Base-by-base conservation (phyloP, 352 stramenopile species). In the Blastocystis sp. region DNA sequence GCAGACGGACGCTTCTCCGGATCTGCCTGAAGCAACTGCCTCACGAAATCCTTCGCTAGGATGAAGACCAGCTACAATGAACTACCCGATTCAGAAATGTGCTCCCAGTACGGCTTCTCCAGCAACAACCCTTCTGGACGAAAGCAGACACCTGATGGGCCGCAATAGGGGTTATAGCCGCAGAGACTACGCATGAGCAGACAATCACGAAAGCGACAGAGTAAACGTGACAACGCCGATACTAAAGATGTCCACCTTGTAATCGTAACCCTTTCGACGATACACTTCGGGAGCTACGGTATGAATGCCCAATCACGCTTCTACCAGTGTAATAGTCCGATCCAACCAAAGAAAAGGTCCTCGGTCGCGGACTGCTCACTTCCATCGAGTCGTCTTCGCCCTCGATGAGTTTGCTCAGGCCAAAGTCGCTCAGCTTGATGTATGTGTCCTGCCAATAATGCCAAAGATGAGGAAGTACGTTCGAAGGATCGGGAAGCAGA, bases 341-440 rank as follows among this genome's bases (percentile, higher is more conserved):
- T 24, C 74, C 74, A 2, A 85, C 74, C 74, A 85, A 70, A 2
- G 74, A 85, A 41, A 85, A 85, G 50, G 74, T 85, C n/a, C 74
- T 51, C 3, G 74, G 74, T 31, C 74, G 74, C 29, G 66, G 66
- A 51, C 66, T 77, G 31, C 50, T 26, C 33, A 67, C 55, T 21
- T 35, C 31, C 21, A 69, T n/a, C 24, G 59, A 45, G n/a, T 41
- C 24, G 10, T 67, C 74, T n/a, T 62, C 74, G 13, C 66, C 55
- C 16, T 37, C 19, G 33, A 85, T 85, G 3, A 85, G 61, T 31
- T 85, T 85, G n/a, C 45, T 67, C 21, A 85, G 55, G 12, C 74
- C 74, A 50, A 85, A 85, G 45, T 85, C 74, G 60, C 74, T 85
- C 2, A 85, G 74, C 41, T 85, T 85, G 51, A 85, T 85, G 31